Conservation (phyloP, 306 rosid species). For the Mimosa pudica region DNA sequence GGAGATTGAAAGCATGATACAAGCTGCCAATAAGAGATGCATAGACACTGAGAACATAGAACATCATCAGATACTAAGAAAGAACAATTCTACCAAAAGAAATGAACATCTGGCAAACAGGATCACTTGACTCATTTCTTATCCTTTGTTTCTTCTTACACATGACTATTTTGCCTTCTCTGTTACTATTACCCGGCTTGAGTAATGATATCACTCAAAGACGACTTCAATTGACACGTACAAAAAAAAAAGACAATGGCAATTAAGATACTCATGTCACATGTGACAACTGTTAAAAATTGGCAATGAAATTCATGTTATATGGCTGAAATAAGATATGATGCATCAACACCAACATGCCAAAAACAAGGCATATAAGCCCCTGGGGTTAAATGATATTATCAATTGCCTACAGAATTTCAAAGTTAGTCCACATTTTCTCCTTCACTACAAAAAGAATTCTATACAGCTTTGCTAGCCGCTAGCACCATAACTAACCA, state of each 20-base stretch:
- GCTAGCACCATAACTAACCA: background rate
- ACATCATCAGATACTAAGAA: background rate
- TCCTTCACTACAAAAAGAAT: background rate
- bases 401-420: background rate
- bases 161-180: background rate
- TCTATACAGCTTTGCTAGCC: background rate
- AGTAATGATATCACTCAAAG: background rate
- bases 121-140: background rate
- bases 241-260: background rate
- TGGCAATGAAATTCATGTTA: background rate
- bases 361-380: background rate
- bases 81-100: background rate
- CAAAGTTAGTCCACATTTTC: background rate
- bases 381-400: background rate
- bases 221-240: background rate
- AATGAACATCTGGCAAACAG: background rate
- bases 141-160: background rate
- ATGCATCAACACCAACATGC: background rate
- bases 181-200: background rate
- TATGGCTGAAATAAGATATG: background rate
- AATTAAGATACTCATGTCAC: background rate
- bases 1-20: background rate
- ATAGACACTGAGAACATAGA: background rate
- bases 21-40: constrained; percentile 5
- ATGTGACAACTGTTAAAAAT: background rate